Percentiles rank a stretch among this genome's conserved stretches.
Conservation (phyloP, 352 stramenopile genomes). For the Pythium sukuiense region DNA sequence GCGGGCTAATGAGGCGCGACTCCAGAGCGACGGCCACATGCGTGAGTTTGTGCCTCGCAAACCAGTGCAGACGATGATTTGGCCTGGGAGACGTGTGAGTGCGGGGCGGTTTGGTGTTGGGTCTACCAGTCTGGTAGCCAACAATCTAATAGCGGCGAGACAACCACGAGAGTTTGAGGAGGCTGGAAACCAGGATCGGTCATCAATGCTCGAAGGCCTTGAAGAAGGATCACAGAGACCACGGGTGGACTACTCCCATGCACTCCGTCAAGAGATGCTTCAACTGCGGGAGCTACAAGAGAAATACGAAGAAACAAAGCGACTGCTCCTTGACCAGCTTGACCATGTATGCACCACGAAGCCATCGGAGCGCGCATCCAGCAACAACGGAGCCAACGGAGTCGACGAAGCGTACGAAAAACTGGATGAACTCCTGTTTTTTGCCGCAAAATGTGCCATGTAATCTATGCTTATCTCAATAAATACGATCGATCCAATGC, state of each 20-base stretch:
- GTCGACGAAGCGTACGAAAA: slow-evolving; percentile 59
- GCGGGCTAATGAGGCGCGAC: slow-evolving; percentile 36
- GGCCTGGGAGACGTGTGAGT: background rate
- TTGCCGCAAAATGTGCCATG: slow-evolving; percentile 34
- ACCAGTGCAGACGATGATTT: background rate
- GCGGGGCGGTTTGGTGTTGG: background rate
- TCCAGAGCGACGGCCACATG: slow-evolving; percentile 47
- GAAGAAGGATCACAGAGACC: slow-evolving; percentile 9
- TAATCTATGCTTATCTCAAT: background rate
- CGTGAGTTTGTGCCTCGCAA: slow-evolving; percentile 49
- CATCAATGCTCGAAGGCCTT: background rate
- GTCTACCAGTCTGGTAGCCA: background rate
- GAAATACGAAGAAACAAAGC: slow-evolving; percentile 59
- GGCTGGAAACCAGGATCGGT: background rate
- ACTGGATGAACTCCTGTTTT: slow-evolving; percentile 47
- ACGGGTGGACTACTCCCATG: slow-evolving; percentile 32
- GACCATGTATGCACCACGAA: slow-evolving; percentile 53
- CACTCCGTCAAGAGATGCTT: slow-evolving; percentile 38
- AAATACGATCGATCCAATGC: background rate
- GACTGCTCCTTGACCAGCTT: slow-evolving; percentile 54
- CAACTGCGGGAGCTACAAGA: slow-evolving; percentile 46
- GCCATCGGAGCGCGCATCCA: slow-evolving; percentile 39
- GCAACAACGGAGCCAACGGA: slow-evolving; percentile 3
- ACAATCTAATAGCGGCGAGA: background rate
- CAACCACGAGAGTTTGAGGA: background rate